phyloP scores from a whole-genome alignment of 768 basidiomycete species.

The Phlebiopsis flavidoalba region DNA sequence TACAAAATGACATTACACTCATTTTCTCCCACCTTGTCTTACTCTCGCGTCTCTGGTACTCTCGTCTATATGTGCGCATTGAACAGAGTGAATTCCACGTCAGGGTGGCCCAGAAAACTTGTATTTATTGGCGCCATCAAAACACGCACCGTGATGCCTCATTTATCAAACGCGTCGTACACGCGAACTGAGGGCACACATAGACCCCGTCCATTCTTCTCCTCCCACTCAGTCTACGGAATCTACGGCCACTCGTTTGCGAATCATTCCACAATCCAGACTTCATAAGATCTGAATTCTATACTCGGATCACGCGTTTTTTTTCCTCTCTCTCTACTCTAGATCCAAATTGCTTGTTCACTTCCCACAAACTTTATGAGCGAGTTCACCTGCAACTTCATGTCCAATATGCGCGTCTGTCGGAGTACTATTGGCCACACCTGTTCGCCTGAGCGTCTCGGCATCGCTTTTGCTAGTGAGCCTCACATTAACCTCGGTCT shows the following conservation, averaged over 20 bases:
- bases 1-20: too few species aligned
- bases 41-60: too few species aligned
- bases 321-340: neutral
- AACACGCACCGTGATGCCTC: neutral
- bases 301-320: neutral
- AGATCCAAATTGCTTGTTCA: neutral
- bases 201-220: constrained; percentile 41
- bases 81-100: too few species aligned
- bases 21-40: too few species aligned
- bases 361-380: neutral
- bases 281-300: constrained; percentile 26
- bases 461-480: neutral
- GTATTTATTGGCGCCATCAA: neutral
- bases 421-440: neutral
- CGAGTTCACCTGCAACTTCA: neutral
- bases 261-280: constrained; percentile 47
- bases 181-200: neutral
- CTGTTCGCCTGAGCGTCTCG: neutral
- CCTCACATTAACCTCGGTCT: neutral
- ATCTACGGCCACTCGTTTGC: too few species aligned
- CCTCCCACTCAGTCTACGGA: too few species aligned
- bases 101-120: too few species aligned
- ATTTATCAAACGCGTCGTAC: neutral
- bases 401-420: neutral
- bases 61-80: too few species aligned